These are phyloP conservation scores for Terfezia claveryi DNA, from an alignment of 495 filamentous ascomycete genomes.

Conservation along the genomic window DNA sequence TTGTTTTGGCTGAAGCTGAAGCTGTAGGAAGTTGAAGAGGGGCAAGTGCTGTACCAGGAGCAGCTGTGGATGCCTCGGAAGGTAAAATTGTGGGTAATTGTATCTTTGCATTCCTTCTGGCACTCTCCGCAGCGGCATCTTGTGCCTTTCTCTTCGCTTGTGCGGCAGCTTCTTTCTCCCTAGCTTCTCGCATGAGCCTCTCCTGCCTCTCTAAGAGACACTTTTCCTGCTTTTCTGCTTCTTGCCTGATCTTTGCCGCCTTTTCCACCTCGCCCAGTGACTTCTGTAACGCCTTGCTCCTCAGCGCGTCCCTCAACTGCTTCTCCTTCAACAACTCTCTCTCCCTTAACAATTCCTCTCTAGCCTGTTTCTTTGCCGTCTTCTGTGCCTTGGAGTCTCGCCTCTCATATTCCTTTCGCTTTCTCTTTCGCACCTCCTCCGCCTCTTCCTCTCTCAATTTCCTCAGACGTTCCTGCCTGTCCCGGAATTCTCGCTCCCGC, in stretches of 20 bases:
- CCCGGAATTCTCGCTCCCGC: constrained; percentile 7
- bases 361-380: constrained; percentile 1
- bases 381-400: constrained; percentile 9
- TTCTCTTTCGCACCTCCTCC: background rate
- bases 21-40: background rate
- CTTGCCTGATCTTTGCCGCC: background rate
- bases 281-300: constrained; percentile 6
- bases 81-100: background rate
- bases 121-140: background rate
- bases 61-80: background rate
- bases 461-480: constrained; percentile 3
- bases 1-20: background rate
- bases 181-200: constrained; percentile 1
- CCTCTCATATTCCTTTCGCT: constrained; percentile 3
- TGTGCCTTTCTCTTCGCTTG: background rate
- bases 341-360: background rate
- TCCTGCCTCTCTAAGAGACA: background rate
- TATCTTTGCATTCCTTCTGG: background rate
- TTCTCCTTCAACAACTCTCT: constrained; percentile 9
- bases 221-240: constrained; percentile 7
- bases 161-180: constrained; percentile 6
- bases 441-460: background rate
- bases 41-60: background rate
- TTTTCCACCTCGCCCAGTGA: background rate
- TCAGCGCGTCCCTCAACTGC: constrained; percentile 2